Evolutionary conservation across 441 rosid genomes (phyloP), one percentile per base, ranked within the genome.

Genomic region (Mallotus japonicus): DNA sequence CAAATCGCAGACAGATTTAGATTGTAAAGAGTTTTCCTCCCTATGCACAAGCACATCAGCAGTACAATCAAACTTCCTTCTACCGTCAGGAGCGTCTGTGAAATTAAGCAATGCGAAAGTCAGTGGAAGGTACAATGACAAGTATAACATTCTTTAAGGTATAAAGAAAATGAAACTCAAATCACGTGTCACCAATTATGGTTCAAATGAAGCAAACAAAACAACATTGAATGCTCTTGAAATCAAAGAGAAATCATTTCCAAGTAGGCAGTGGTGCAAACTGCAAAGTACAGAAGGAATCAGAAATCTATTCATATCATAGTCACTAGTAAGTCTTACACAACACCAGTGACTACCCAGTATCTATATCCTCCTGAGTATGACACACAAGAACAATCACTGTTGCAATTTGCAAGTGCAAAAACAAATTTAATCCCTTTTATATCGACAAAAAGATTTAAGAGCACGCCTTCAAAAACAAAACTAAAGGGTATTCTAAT

Each of bases 21-120:
- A 19, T 14, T 12, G 60, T 15, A 34, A 49, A 53, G 56, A 55
- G 58, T 50, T 66, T 56, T 66, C 46, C 50, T 66, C 73, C 56
- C 47, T 70, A 24, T 55, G 71, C 67, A 53, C 19, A 51, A 14
- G 55, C 50, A 50, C 19, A 20, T 57, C 61, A 3, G 22, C 53
- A 46, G 61, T 24, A 65, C 59, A 56, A 73, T 85, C 88, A 65
- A 83, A 53, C 71, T 85, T 84, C 71, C 72, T 69, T 75, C 86
- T 78, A 51, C 42, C 62, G 53, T 76, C 84, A 17, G 81, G 53
- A 74, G 59, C 19, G 49, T 75, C 76, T 70, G 69, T 32, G 34
- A 62, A 75, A 69, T 67, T 58, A n/a, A 55, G 15, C 20, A 19
- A 47, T 13, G n/a, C 17, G 22, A 28, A 70, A 53, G 2, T 42